A percentile compares a stretch with the other conserved stretches of the same genome.
Evolutionary conservation across 2,329 filamentous ascomycete species (phyloP).

Genomic region (Aplosporella prunicola): DNA sequence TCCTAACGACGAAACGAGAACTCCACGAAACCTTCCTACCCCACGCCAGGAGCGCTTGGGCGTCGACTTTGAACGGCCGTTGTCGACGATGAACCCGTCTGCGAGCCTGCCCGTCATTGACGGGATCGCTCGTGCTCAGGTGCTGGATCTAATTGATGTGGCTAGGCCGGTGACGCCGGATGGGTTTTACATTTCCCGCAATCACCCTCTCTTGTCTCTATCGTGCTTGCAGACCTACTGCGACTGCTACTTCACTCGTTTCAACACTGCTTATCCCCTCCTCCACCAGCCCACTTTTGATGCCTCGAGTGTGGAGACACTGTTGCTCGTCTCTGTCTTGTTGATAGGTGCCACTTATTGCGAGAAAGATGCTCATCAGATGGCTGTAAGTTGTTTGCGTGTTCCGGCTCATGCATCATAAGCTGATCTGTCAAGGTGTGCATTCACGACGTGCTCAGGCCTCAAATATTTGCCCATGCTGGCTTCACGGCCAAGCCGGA

Average conservation of each 20-base stretch:
- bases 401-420: too few relatives aligned
- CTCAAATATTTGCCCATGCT: slow-evolving; percentile 49
- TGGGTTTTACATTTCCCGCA: slow-evolving; percentile 36
- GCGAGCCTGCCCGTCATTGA: slow-evolving; percentile 30
- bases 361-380: slow-evolving; percentile 48
- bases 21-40: slow-evolving; percentile 1
- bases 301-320: slow-evolving; percentile 38
- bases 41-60: neutral
- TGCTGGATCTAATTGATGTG: slow-evolving; percentile 44
- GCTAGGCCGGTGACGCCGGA: slow-evolving; percentile 41
- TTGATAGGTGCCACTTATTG: slow-evolving; percentile 54
- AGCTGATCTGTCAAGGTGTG: slow-evolving; percentile 33
- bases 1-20: neutral
- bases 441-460: slow-evolving; percentile 51
- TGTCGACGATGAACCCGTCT: slow-evolving; percentile 25
- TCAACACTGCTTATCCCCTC: slow-evolving; percentile 52
- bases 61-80: slow-evolving; percentile 25
- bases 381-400: slow-evolving; percentile 36
- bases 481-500: slow-evolving; percentile 50
- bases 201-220: slow-evolving; percentile 44
- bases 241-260: slow-evolving; percentile 51
- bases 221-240: slow-evolving; percentile 46
- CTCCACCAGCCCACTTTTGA: slow-evolving; percentile 51
- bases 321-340: slow-evolving; percentile 47
- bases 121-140: slow-evolving; percentile 30